Conservation (phyloP, 441 rosid species). For the Arabidopsis hybrid region DNA sequence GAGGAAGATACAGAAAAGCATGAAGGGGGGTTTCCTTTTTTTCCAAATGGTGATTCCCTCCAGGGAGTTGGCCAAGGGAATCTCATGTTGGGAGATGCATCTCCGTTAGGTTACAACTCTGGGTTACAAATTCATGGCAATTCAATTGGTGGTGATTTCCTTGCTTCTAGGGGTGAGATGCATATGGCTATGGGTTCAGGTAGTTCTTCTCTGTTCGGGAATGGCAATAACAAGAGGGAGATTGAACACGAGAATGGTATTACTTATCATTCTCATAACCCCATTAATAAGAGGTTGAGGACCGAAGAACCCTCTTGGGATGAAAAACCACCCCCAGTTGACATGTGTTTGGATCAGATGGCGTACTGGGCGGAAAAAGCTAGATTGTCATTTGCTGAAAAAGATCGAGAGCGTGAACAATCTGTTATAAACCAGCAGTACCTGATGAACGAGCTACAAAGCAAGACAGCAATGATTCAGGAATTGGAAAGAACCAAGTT, state of each 20-base stretch:
- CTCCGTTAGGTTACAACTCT: slow-evolving; percentile 57
- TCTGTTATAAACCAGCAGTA: slow-evolving; percentile 61
- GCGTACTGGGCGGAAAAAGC: slow-evolving; percentile 57
- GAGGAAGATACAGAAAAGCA: slow-evolving; percentile 49
- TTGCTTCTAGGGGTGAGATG: slow-evolving; percentile 58
- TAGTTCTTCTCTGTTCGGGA: slow-evolving; percentile 60
- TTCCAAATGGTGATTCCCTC: slow-evolving; percentile 53
- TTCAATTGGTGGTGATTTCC: slow-evolving; percentile 62
- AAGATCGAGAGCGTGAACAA: slow-evolving; percentile 49
- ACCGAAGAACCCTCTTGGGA: slow-evolving; percentile 60
- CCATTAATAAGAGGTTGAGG: slow-evolving; percentile 70
- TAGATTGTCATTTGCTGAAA: slow-evolving; percentile 52
- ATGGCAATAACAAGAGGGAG: slow-evolving; percentile 66
- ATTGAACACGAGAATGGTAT: slow-evolving; percentile 58
- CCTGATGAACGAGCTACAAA: slow-evolving; percentile 60
- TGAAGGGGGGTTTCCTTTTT: slow-evolving; percentile 56
- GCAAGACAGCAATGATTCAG: slow-evolving; percentile 54
- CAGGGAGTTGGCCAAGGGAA: slow-evolving; percentile 60
- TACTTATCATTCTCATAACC: slow-evolving; percentile 57
- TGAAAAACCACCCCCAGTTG: slow-evolving; percentile 56
- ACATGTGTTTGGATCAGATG: slow-evolving; percentile 58
- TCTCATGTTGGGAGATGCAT: slow-evolving; percentile 68
- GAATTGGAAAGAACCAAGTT: slow-evolving; percentile 64
- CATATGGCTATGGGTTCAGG: slow-evolving; percentile 50
- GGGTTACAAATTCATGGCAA: slow-evolving; percentile 57